Evolutionary conservation across 139 green algal species (phyloP).

Genomic region (Marvania coccoides): DNA sequence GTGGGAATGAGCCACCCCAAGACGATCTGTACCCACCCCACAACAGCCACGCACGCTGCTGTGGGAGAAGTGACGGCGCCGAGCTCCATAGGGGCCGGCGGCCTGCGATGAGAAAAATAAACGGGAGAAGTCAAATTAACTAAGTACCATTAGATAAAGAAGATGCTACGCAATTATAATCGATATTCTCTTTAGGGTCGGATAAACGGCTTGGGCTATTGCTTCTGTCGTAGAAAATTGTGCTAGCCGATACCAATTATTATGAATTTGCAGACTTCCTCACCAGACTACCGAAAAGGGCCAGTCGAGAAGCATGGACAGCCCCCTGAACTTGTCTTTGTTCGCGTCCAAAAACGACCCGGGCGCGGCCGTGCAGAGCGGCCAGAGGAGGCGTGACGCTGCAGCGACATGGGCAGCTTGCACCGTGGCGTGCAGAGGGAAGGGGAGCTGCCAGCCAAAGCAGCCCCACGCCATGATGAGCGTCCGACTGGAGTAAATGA

Average conservation of each 20-base stretch:
- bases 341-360: background rate
- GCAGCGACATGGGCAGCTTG: background rate
- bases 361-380: background rate
- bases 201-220: too few relatives aligned
- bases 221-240: too few relatives aligned
- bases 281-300: conserved; percentile 3
- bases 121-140: too few relatives aligned
- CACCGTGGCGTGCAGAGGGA: background rate
- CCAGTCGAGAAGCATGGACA: conserved; percentile 4
- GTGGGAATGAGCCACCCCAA: background rate
- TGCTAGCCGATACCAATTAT: too few relatives aligned
- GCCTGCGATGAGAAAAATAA: too few relatives aligned
- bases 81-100: background rate
- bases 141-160: too few relatives aligned
- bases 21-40: background rate
- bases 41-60: background rate
- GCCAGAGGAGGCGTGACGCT: background rate
- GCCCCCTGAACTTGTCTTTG: background rate
- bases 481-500: conserved; percentile 1
- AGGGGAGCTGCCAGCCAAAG: conserved; percentile 2
- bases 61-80: background rate
- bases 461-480: conserved; percentile 3
- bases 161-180: too few relatives aligned
- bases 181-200: too few relatives aligned
- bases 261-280: too few relatives aligned